Evolutionary conservation across 345 rosid species (phyloP).

Genomic region (Psidium guajava): DNA sequence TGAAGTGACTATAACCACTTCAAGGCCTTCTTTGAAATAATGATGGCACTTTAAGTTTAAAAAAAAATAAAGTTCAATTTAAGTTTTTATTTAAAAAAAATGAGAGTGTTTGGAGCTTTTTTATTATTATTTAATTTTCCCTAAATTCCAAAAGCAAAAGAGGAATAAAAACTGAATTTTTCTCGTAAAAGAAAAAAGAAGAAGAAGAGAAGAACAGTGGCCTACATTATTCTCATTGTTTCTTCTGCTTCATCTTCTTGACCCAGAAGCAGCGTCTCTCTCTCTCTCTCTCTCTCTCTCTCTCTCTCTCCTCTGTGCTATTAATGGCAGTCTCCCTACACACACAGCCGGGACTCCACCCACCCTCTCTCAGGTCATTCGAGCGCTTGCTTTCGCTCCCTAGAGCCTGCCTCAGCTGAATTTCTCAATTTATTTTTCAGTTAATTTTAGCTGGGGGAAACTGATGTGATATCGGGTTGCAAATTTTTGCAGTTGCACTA

Average conservation of each 20-base stretch:
- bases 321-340: slow-evolving; percentile 51
- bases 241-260: not conserved
- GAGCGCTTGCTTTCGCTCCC: not conserved
- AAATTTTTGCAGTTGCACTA: slow-evolving; percentile 41
- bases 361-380: slow-evolving; percentile 45
- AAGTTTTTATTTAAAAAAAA: too few species aligned
- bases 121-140: too few species aligned
- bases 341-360: slow-evolving; percentile 24
- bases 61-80: too few species aligned
- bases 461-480: not conserved
- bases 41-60: too few species aligned
- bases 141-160: not conserved
- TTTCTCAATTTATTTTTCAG: not conserved
- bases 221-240: not conserved
- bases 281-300: not conserved
- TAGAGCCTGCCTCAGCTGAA: not conserved
- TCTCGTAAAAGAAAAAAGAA: not conserved
- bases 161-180: not conserved
- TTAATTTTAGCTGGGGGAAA: not conserved
- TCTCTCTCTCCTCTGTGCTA: not conserved
- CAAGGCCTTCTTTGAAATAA: too few species aligned
- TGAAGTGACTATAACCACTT: too few species aligned
- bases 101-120: too few species aligned
- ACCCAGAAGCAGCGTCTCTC: not conserved
- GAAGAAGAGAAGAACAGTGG: not conserved